Percentiles rank a stretch among this genome's conserved stretches.
Evolutionary conservation across 805 yeast species (phyloP).

Genomic region (Yamadazyma ubonensis): DNA sequence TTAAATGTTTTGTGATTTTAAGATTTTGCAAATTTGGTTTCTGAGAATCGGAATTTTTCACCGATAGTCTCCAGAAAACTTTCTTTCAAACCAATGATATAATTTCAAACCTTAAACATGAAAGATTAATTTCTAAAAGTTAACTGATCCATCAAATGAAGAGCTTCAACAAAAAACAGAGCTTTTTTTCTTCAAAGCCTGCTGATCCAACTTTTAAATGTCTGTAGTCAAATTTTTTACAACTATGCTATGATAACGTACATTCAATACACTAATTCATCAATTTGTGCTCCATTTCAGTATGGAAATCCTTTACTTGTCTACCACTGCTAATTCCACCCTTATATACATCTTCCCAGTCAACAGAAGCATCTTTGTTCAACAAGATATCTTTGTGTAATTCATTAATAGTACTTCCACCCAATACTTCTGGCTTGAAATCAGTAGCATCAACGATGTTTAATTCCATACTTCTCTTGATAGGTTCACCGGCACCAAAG

Average conservation of each 20-base stretch:
- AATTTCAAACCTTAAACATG: no score
- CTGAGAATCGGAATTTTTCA: no score
- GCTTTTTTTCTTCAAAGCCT: no score
- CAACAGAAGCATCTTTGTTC: slow-evolving; percentile 74
- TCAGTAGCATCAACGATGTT: slow-evolving; percentile 68
- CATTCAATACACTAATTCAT: slow-evolving; percentile 26
- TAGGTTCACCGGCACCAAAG: slow-evolving; percentile 93
- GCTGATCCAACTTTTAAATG: no score
- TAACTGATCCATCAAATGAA: no score
- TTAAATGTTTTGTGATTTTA: no score
- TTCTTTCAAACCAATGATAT: no score
- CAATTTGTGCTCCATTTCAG: slow-evolving; percentile 67
- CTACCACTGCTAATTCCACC: slow-evolving; percentile 48
- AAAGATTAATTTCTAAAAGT: no score
- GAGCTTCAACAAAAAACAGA: no score
- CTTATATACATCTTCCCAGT: slow-evolving; percentile 91
- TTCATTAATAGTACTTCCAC: slow-evolving; percentile 47
- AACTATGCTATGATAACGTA: background rate
- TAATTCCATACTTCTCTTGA: slow-evolving; percentile 87
- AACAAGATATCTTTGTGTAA: slow-evolving; percentile 75
- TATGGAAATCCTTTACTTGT: slow-evolving; percentile 57
- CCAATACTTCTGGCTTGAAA: slow-evolving; percentile 62
- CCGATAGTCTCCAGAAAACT: no score
- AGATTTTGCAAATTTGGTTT: no score
- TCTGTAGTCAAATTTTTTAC: no score